phyloP scores from a whole-genome alignment of 371 early-diverging fungal species.

The Apophysomyces sp. region DNA sequence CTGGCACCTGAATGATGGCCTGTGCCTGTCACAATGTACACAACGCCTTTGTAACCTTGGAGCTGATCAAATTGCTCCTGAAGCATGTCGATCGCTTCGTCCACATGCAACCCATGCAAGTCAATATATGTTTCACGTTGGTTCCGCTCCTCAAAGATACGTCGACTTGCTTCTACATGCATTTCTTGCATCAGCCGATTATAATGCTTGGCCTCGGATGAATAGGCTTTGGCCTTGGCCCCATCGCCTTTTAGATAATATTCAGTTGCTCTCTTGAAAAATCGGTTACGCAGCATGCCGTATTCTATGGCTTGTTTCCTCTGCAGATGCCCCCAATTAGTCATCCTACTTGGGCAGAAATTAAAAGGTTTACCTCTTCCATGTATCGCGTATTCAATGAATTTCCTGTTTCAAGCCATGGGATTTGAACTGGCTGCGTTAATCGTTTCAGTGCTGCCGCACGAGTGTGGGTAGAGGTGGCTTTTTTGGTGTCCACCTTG shows the following conservation, averaged over 20 bases:
- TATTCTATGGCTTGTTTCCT: conserved; percentile 57
- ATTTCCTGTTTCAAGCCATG: conserved; percentile 60
- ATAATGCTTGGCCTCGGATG: conserved; percentile 56
- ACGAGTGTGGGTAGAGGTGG: background rate
- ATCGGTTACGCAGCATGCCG: conserved; percentile 55
- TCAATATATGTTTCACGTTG: conserved; percentile 57
- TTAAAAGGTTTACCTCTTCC: conserved; percentile 42
- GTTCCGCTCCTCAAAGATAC: conserved; percentile 55
- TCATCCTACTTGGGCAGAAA: background rate
- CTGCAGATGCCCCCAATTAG: conserved; percentile 1
- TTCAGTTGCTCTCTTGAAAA: conserved; percentile 56
- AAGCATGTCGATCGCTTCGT: conserved; percentile 53
- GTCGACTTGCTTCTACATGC: conserved; percentile 56
- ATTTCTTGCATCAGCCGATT: conserved; percentile 60
- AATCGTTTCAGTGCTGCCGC: conserved; percentile 15
- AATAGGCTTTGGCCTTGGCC: conserved; percentile 51
- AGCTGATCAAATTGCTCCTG: conserved; percentile 49
- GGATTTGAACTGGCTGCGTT: conserved; percentile 44
- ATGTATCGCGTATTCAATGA: conserved; percentile 44
- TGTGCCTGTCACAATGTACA: conserved; percentile 22
- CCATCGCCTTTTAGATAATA: conserved; percentile 59
- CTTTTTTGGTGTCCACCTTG: background rate
- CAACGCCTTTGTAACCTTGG: conserved; percentile 24
- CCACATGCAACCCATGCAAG: conserved; percentile 62
- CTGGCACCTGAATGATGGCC: conserved; percentile 32